Percentiles rank a stretch among this genome's conserved stretches.
These are phyloP conservation scores for Cercospora sp. DNA, from an alignment of 2,329 filamentous ascomycete species.

Conservation along the genomic window DNA sequence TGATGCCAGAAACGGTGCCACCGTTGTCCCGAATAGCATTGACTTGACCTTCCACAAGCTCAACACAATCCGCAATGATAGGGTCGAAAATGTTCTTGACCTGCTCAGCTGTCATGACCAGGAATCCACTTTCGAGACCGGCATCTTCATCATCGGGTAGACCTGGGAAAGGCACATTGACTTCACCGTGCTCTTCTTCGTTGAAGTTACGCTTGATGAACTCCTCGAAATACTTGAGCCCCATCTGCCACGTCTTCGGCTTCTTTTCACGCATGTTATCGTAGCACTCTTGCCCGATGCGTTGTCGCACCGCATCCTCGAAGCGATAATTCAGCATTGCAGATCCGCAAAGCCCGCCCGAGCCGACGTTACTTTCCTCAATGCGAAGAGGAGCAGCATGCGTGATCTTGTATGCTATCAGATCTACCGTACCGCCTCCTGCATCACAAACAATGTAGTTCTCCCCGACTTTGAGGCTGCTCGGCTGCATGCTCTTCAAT, in stretches of 20 bases:
- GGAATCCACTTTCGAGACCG: constrained; percentile 72
- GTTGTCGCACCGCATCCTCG: constrained; percentile 69
- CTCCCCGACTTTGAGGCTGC: constrained; percentile 67
- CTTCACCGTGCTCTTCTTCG: constrained; percentile 64
- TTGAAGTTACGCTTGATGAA: constrained; percentile 84
- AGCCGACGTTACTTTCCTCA: constrained; percentile 77
- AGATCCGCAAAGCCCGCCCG: constrained; percentile 73
- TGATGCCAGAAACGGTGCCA: constrained; percentile 61
- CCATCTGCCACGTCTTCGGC: constrained; percentile 69
- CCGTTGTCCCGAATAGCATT: constrained; percentile 42
- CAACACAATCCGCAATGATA: constrained; percentile 65
- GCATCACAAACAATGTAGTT: constrained; percentile 61
- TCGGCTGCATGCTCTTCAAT: constrained; percentile 75
- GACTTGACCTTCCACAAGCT: constrained; percentile 53
- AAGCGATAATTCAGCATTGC: constrained; percentile 80
- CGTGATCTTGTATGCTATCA: constrained; percentile 80
- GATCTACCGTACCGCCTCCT: constrained; percentile 57
- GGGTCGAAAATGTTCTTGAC: constrained; percentile 65
- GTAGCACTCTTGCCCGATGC: constrained; percentile 65
- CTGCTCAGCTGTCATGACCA: constrained; percentile 71
- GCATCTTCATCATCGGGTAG: constrained; percentile 73
- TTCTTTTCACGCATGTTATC: constrained; percentile 76
- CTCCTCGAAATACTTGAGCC: constrained; percentile 74
- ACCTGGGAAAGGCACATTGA: constrained; percentile 76
- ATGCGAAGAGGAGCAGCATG: constrained; percentile 70